Conservation (phyloP, 2,329 filamentous ascomycete genomes). For the Fusarium sp. region DNA sequence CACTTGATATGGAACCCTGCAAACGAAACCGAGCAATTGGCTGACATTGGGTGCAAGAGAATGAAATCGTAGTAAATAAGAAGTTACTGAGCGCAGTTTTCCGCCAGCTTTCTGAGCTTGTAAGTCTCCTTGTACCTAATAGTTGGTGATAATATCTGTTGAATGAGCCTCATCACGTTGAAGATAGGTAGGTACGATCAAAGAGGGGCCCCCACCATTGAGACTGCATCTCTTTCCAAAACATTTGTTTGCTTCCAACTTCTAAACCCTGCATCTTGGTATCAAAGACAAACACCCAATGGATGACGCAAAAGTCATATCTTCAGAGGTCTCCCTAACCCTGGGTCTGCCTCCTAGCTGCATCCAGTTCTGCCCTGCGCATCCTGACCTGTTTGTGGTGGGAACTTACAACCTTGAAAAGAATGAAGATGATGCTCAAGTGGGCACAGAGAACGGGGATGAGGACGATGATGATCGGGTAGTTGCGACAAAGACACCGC, state of each 20-base stretch:
- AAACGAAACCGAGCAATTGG: background rate
- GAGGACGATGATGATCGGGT: slow-evolving; percentile 39
- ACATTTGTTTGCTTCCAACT: slow-evolving; percentile 4
- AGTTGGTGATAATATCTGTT: background rate
- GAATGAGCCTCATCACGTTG: background rate
- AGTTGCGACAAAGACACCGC: slow-evolving; percentile 54
- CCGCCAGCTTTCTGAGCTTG: background rate
- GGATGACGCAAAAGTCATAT: slow-evolving; percentile 45
- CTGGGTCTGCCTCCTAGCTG: slow-evolving; percentile 81
- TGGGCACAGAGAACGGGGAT: slow-evolving; percentile 39
- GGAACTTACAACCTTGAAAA: slow-evolving; percentile 85
- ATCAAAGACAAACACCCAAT: slow-evolving; percentile 27
- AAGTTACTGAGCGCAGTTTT: too few species aligned
- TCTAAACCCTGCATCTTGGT: slow-evolving; percentile 17
- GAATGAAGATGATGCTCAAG: slow-evolving; percentile 51
- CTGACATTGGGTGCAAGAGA: background rate
- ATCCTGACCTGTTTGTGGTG: slow-evolving; percentile 76
- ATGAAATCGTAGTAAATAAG: background rate
- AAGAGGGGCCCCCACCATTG: slow-evolving; percentile 32
- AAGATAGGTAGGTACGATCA: background rate
- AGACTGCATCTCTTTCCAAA: slow-evolving; percentile 17
- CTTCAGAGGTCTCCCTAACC: slow-evolving; percentile 61
- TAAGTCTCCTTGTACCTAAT: background rate
- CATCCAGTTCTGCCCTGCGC: slow-evolving; percentile 75
- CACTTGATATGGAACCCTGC: background rate